A percentile compares a stretch with the other conserved stretches of the same genome.
These are phyloP conservation scores for Mortierella sp. DNA, from an alignment of 371 early-diverging fungal genomes.

Conservation along the genomic window DNA sequence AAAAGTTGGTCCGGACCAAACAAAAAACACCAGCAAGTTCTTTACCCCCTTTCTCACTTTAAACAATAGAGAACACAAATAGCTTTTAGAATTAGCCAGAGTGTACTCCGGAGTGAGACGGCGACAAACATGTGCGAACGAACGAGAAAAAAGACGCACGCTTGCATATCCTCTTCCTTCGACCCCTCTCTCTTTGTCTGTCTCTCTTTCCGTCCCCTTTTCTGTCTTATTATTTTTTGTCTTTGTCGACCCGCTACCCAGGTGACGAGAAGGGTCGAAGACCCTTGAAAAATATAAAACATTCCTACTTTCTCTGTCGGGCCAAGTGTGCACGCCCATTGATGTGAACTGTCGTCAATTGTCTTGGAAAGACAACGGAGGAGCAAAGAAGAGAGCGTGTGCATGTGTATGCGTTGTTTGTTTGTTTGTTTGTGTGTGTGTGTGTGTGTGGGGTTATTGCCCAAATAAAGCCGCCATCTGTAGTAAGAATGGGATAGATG, in stretches of 20 bases:
- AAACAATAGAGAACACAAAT: constrained; percentile 4
- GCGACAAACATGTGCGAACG: constrained; percentile 8
- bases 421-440: not conserved
- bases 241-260: not conserved
- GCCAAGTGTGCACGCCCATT: not conserved
- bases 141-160: constrained; percentile 8
- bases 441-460: constrained; percentile 5
- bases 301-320: not conserved
- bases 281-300: constrained; percentile 6
- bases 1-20: not conserved
- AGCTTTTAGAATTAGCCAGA: constrained; percentile 7
- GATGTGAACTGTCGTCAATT: constrained; percentile 10
- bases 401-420: not conserved
- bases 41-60: not conserved
- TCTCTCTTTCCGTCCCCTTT: not conserved
- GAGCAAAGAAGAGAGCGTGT: not conserved
- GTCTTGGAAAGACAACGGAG: not conserved
- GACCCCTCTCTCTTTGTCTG: not conserved
- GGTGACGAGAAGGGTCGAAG: constrained; percentile 1
- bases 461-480: constrained; percentile 6
- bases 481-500: not conserved
- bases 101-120: not conserved
- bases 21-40: not conserved
- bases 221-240: not conserved
- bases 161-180: not conserved